A percentile compares a stretch with the other conserved stretches of the same genome.
phyloP scores from a whole-genome alignment of 768 basidiomycete species.

The Termitomyces sp. region DNA sequence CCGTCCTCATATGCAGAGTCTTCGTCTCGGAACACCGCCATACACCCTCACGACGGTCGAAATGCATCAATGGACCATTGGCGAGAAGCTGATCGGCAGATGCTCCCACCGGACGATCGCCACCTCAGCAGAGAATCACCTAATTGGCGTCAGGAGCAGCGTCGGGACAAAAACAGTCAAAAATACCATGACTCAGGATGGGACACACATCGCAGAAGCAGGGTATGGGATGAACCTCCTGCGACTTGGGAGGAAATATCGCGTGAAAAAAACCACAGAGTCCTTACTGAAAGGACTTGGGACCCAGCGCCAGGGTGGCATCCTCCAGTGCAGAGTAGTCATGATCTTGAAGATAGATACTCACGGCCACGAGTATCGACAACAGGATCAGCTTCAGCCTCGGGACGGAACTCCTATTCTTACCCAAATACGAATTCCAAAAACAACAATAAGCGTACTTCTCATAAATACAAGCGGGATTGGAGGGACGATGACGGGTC shows the following conservation, averaged over 20 bases:
- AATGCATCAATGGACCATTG: conserved; percentile 35
- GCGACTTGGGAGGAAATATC: conserved; percentile 18
- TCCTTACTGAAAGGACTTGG: conserved; percentile 56
- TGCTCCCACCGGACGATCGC: conserved; percentile 11
- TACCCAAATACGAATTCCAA: conserved; percentile 16
- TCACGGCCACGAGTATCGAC: conserved; percentile 7
- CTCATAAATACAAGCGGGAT: conserved; percentile 38
- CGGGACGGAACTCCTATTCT: conserved; percentile 16
- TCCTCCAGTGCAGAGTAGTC: conserved; percentile 34
- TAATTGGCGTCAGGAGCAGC: conserved; percentile 32
- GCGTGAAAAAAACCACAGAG: conserved; percentile 22
- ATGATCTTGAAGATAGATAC: conserved; percentile 32
- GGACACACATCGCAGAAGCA: conserved; percentile 44
- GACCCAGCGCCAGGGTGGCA: conserved; percentile 71
- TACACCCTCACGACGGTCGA: conserved; percentile 33
- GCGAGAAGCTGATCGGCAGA: conserved; percentile 33
- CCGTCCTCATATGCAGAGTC: conserved; percentile 42
- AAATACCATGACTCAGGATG: conserved; percentile 47
- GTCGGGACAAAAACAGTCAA: conserved; percentile 31
- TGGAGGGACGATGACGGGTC: conserved; percentile 59
- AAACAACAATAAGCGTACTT: conserved; percentile 29
- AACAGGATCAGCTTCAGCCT: conserved; percentile 23
- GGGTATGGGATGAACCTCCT: conserved; percentile 31
- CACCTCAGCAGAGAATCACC: conserved; percentile 21
- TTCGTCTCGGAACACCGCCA: conserved; percentile 32